These are phyloP conservation scores for Hyphodiscus hymeniophilus DNA, from an alignment of 495 filamentous ascomycete genomes.

Conservation along the genomic window DNA sequence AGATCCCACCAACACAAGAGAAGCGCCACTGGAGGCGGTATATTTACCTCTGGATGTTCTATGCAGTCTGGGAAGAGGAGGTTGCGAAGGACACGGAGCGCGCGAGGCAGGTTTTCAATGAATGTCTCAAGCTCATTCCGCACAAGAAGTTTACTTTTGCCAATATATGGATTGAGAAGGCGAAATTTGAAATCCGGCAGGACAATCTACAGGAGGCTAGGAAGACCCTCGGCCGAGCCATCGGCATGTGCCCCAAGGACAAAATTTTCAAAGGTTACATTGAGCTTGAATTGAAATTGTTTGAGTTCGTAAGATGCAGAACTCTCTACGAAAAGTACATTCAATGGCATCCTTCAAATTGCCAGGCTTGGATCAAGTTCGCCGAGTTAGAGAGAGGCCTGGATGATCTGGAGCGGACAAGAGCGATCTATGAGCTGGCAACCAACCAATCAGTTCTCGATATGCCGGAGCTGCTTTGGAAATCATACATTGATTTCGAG, in stretches of 20 bases:
- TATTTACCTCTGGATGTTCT: slow-evolving; percentile 97
- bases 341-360: slow-evolving; percentile 81
- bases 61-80: slow-evolving; percentile 90
- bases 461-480: slow-evolving; percentile 97
- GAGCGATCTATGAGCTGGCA: slow-evolving; percentile 91
- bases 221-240: slow-evolving; percentile 80
- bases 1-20: slow-evolving; percentile 90
- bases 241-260: slow-evolving; percentile 94
- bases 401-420: slow-evolving; percentile 76
- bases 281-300: slow-evolving; percentile 80
- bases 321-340: slow-evolving; percentile 91
- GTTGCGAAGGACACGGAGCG: slow-evolving; percentile 70
- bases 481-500: slow-evolving; percentile 96
- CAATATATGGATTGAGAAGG: slow-evolving; percentile 90
- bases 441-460: slow-evolving; percentile 79
- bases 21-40: slow-evolving; percentile 97
- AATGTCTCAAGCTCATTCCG: slow-evolving; percentile 79
- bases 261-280: slow-evolving; percentile 92
- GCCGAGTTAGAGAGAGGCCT: slow-evolving; percentile 85
- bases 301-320: slow-evolving; percentile 84
- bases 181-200: slow-evolving; percentile 89
- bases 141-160: slow-evolving; percentile 97
- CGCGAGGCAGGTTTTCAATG: slow-evolving; percentile 82
- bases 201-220: slow-evolving; percentile 69
- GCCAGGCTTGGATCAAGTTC: slow-evolving; percentile 90